Evolutionary conservation across 2,329 filamentous ascomycete genomes (phyloP).

Genomic region (Zymoseptoria crescenta): DNA sequence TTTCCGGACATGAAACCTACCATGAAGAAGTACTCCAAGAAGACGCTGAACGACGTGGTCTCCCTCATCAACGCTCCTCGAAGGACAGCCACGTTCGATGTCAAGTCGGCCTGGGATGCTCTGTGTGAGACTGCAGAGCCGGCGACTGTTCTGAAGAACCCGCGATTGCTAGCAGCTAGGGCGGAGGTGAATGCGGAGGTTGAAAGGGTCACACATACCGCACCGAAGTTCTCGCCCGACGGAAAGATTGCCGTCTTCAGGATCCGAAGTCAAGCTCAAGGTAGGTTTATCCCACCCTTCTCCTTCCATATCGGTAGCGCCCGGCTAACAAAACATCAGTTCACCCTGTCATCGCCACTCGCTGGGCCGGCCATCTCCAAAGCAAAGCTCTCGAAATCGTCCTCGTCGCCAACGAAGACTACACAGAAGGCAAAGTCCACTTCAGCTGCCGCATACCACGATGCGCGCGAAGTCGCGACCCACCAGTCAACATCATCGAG

Average conservation of each 20-base stretch:
- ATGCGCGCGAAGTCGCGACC: slow-evolving; percentile 46
- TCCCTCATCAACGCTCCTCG: slow-evolving; percentile 59
- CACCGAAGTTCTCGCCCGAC: slow-evolving; percentile 57
- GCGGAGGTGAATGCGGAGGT: slow-evolving; percentile 55
- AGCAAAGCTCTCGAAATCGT: slow-evolving; percentile 55
- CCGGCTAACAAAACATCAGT: slow-evolving; percentile 35
- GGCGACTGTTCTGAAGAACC: slow-evolving; percentile 43
- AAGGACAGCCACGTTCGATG: slow-evolving; percentile 53
- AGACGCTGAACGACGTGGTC: slow-evolving; percentile 54
- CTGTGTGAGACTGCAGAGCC: slow-evolving; percentile 47
- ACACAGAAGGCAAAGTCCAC: slow-evolving; percentile 55
- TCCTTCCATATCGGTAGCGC: too few species aligned
- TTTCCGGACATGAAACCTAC: slow-evolving; percentile 58
- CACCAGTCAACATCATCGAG: slow-evolving; percentile 57
- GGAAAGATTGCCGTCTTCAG: slow-evolving; percentile 55
- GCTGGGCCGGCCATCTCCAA: slow-evolving; percentile 56
- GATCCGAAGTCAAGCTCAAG: slow-evolving; percentile 53
- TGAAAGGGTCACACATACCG: slow-evolving; percentile 52
- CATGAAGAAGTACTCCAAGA: slow-evolving; percentile 55
- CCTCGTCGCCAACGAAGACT: slow-evolving; percentile 60
- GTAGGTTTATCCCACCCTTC: too few species aligned
- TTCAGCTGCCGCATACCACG: slow-evolving; percentile 58
- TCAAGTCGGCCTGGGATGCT: slow-evolving; percentile 53
- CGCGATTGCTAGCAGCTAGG: slow-evolving; percentile 46
- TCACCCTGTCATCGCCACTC: slow-evolving; percentile 59